These are phyloP conservation scores for Singerocomus inundabilis DNA, from an alignment of 1,284 basidiomycete species.

Conservation along the genomic window DNA sequence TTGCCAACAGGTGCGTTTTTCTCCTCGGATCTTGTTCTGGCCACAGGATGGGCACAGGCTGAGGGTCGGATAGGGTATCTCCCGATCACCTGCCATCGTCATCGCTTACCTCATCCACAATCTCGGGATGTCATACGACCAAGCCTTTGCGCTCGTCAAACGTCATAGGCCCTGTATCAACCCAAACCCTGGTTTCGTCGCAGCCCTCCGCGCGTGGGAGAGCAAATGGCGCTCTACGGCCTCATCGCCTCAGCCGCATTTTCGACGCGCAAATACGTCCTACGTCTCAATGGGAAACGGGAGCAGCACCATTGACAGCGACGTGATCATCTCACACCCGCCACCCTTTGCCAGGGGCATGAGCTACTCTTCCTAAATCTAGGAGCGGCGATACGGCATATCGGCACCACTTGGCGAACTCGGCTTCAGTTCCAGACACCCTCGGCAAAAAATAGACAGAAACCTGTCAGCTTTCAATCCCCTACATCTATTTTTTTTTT, in stretches of 20 bases:
- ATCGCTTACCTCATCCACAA: conserved; percentile 67
- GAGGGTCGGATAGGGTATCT: conserved; percentile 50
- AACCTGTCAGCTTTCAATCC: too few species aligned
- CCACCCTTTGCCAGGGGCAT: conserved; percentile 22
- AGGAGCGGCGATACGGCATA: neutral
- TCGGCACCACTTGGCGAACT: neutral
- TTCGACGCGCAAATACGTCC: conserved; percentile 32
- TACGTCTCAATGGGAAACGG: conserved; percentile 10
- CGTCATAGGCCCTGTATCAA: conserved; percentile 64
- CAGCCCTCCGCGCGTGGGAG: conserved; percentile 55
- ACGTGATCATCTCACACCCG: neutral
- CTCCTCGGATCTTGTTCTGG: too few species aligned
- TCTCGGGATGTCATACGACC: conserved; percentile 65
- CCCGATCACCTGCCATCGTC: conserved; percentile 63
- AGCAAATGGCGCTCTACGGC: conserved; percentile 26
- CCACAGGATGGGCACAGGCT: neutral
- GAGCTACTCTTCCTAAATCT: conserved; percentile 21
- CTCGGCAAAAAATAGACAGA: too few species aligned
- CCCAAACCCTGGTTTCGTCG: conserved; percentile 64
- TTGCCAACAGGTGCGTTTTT: conserved; percentile 57
- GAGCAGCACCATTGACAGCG: conserved; percentile 3
- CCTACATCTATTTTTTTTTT: too few species aligned
- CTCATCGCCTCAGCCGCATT: conserved; percentile 18
- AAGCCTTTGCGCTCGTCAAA: conserved; percentile 55
- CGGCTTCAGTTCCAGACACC: too few species aligned